Evolutionary conservation across 2,329 filamentous ascomycete genomes (phyloP), one percentile per base, ranked within the genome.

Genomic region (Penicillium sclerotiorum): DNA sequence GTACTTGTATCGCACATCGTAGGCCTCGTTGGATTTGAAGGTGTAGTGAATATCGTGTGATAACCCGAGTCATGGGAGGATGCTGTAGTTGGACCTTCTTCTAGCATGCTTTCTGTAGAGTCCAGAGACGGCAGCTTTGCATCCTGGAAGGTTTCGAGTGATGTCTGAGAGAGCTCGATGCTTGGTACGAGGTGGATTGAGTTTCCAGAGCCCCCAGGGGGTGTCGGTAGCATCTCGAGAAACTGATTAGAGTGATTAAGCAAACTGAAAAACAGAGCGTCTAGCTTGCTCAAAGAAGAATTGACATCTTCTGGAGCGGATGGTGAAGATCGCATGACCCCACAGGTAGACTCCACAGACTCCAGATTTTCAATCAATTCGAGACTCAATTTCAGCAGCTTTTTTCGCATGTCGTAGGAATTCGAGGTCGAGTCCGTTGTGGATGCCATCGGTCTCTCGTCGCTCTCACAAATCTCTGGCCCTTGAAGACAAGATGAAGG

Each of bases 321-420:
- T 3, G 38, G 30, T 2, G 48, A 48, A 1, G 46, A 50, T 7
- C 28, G 15, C 3, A 45, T 21, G 1, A 30, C 21, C 4, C 27
- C 35, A 1, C 45, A 47, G 1, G 25, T 39, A 1, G 37, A 9
- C 5, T 60, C 50, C 3, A 61, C 25, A 5, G 49, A 11, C 8
- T 59, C 50, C 4, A 61, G 32, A 27, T 60, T 53, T 0, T 59
- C 50, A 8, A 56, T 40, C 25, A 61, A 28, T 3, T 50, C 57
- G 9, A 56, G 12, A 2, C 52, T 51, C 3, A 61, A 18, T 22
- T 46, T 40, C 4, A 59, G 22, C 1, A 60, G 36, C n/a, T 25
- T 44, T 30, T 49, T 60, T 2, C 39, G 40, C 12, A 45, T 9
- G 9, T 23, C 20, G 3, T 47, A 37, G 11, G n/a, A 33, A 1